A percentile compares a stretch with the other conserved stretches of the same genome.
Conservation (phyloP, 2,329 filamentous ascomycete genomes). For the Trichoderma koningii region DNA sequence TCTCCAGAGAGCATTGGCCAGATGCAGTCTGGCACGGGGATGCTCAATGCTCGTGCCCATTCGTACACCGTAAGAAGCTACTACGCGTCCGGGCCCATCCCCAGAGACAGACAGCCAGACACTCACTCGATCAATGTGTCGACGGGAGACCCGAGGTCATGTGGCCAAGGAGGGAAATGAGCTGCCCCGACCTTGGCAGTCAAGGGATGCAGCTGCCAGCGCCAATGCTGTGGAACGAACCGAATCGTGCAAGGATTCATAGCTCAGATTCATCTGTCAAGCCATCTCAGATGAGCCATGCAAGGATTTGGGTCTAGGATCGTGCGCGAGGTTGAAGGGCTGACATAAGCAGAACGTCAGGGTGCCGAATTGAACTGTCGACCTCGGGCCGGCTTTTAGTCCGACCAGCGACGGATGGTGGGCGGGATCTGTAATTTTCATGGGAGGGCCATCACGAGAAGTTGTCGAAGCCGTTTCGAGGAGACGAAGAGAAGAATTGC, state of each 20-base stretch:
- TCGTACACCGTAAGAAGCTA: constrained; percentile 4
- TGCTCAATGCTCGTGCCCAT: neutral
- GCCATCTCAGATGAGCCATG: constrained; percentile 20
- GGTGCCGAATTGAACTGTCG: neutral
- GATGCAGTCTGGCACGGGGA: neutral
- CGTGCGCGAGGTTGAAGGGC: neutral
- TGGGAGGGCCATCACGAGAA: constrained; percentile 16
- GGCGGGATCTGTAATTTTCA: constrained; percentile 28
- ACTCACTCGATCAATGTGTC: neutral
- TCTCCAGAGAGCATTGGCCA: neutral
- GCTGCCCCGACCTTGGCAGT: constrained; percentile 10
- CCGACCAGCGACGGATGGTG: constrained; percentile 26
- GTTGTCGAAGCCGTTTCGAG: neutral
- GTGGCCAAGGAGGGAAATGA: constrained; percentile 22
- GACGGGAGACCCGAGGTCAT: constrained; percentile 6
- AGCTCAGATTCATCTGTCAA: constrained; percentile 16
- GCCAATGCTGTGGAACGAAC: constrained; percentile 18
- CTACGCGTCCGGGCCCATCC: neutral
- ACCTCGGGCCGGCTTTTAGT: constrained; percentile 29
- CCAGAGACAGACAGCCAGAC: neutral
- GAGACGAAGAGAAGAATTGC: constrained; percentile 24
- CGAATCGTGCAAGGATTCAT: constrained; percentile 9
- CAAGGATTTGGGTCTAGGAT: constrained; percentile 3
- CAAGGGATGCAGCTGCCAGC: constrained; percentile 16
- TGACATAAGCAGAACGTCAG: constrained; percentile 16